Conservation (phyloP, 768 basidiomycete genomes). For the Brasilioporus rufonigricans region DNA sequence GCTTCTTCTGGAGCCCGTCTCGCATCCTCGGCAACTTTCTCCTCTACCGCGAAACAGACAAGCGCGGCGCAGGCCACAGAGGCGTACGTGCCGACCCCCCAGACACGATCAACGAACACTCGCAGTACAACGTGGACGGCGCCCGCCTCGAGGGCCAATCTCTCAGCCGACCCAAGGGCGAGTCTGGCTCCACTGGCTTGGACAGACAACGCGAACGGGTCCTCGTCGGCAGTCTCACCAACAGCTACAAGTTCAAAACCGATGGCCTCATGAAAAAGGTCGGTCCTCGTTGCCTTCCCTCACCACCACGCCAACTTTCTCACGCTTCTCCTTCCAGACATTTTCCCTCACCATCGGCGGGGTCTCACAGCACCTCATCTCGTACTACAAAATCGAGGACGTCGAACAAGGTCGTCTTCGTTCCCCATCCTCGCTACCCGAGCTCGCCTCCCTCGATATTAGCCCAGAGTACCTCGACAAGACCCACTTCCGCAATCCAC, state of each 20-base stretch:
- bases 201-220: conserved; percentile 78
- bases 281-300: conserved; percentile 24
- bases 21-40: conserved; percentile 93
- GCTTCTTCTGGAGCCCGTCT: conserved; percentile 93
- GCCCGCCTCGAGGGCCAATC: conserved; percentile 39
- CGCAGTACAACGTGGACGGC: conserved; percentile 35
- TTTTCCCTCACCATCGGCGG: conserved; percentile 86
- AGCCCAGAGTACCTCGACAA: conserved; percentile 85
- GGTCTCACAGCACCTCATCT: conserved; percentile 88
- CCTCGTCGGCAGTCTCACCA: conserved; percentile 88
- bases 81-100: conserved; percentile 43
- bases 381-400: conserved; percentile 92
- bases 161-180: conserved; percentile 65
- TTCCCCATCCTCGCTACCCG: conserved; percentile 83
- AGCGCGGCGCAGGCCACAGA: conserved; percentile 65
- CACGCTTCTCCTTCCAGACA: conserved; percentile 53
- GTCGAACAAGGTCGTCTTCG: conserved; percentile 86
- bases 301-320: conserved; percentile 21
- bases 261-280: conserved; percentile 99
- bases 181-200: conserved; percentile 43
- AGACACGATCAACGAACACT: conserved; percentile 39
- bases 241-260: conserved; percentile 88
- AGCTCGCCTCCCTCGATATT: conserved; percentile 84
- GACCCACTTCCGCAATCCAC: conserved; percentile 88
- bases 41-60: conserved; percentile 92